phyloP scores from a whole-genome alignment of 1,139 yeast species.

The Pichia sp. region DNA sequence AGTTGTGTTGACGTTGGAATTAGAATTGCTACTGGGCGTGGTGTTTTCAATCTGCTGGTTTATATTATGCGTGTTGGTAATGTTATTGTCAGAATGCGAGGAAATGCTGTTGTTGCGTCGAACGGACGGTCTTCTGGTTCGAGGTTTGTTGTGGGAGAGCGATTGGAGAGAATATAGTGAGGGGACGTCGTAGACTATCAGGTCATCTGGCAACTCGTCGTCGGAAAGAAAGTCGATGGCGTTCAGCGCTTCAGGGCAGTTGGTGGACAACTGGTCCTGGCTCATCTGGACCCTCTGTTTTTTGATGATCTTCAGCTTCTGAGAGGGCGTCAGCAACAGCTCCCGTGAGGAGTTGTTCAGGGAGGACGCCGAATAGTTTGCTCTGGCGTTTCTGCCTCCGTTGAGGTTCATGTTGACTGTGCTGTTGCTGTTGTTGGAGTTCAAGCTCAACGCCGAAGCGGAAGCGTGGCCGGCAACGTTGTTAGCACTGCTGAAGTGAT shows the following conservation, averaged over 20 bases:
- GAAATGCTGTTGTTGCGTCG: conserved; percentile 15
- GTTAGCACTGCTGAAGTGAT: not conserved
- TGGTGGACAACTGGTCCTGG: conserved; percentile 12
- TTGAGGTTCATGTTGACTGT: not conserved
- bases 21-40: not conserved
- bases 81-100: conserved; percentile 5
- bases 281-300: conserved; percentile 18
- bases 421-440: not conserved
- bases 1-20: not conserved
- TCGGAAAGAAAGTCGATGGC: conserved; percentile 37
- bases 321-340: conserved; percentile 38
- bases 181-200: conserved; percentile 60
- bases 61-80: conserved; percentile 17
- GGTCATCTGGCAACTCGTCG: conserved; percentile 49
- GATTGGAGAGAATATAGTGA: conserved; percentile 47
- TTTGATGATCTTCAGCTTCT: conserved; percentile 37
- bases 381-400: not conserved
- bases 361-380: conserved; percentile 10
- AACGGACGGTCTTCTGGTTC: conserved; percentile 14
- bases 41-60: conserved; percentile 12
- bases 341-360: conserved; percentile 14
- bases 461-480: not conserved
- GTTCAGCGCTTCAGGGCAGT: conserved; percentile 16
- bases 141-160: conserved; percentile 26
- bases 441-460: not conserved